Conservation (phyloP, 78 protist species). For the Ministeria vibrans region DNA sequence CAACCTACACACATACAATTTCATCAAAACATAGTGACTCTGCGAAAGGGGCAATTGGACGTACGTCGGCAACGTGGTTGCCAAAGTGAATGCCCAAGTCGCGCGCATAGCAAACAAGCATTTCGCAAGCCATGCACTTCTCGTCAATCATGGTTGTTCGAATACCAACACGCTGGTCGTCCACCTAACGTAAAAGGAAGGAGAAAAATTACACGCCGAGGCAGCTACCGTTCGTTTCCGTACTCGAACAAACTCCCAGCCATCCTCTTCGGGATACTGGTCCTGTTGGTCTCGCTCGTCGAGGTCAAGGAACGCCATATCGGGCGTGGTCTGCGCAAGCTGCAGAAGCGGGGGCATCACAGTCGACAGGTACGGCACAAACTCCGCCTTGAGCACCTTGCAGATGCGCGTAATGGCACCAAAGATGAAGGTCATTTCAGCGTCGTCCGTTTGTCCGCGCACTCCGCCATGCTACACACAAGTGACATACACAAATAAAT, state of each 20-base stretch:
- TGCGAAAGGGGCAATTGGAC: too few species aligned
- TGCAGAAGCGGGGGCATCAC: conserved; percentile 65
- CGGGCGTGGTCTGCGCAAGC: conserved; percentile 32
- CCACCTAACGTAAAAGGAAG: neutral
- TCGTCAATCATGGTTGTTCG: conserved; percentile 62
- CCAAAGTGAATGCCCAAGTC: conserved; percentile 42
- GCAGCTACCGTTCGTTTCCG: neutral
- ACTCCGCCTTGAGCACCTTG: conserved; percentile 61
- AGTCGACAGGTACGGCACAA: conserved; percentile 62
- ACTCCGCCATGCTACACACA: too few species aligned
- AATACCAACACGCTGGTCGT: conserved; percentile 19
- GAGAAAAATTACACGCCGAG: neutral
- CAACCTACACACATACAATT: neutral
- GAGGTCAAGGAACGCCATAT: conserved; percentile 13
- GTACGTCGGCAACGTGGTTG: conserved; percentile 33
- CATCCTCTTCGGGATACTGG: conserved; percentile 1
- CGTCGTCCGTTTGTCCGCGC: too few species aligned
- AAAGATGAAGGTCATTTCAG: conserved; percentile 65
- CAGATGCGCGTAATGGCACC: conserved; percentile 79
- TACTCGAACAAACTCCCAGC: conserved; percentile 10
- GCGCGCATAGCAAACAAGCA: conserved; percentile 47
- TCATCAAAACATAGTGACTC: neutral
- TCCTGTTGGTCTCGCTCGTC: neutral
- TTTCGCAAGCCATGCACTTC: conserved; percentile 62
- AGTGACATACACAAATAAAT: too few species aligned